Conservation (phyloP, 23 red algal genomes). For the Cyanidium caldarium region DNA sequence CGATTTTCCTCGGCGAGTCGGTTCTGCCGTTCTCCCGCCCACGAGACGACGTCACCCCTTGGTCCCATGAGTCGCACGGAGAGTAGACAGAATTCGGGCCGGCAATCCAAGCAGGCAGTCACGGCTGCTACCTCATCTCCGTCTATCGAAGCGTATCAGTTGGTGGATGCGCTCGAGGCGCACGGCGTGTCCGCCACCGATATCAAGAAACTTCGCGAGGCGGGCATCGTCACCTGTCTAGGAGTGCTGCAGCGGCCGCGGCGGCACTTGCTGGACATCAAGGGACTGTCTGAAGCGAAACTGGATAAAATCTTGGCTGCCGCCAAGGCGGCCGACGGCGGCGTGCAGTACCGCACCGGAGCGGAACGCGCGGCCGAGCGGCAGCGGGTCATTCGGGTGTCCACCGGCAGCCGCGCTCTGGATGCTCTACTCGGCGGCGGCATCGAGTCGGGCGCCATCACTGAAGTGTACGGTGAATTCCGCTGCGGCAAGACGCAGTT, state of each 20-base stretch:
- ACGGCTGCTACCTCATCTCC: too few relatives aligned
- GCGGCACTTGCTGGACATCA: slow-evolving; percentile 44
- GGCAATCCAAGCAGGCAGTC: too few relatives aligned
- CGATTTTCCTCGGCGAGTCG: too few relatives aligned
- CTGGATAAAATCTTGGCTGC: slow-evolving; percentile 78
- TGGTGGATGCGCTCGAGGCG: background rate
- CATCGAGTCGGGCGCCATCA: slow-evolving; percentile 66
- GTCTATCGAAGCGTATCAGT: background rate
- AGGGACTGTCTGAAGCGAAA: slow-evolving; percentile 84
- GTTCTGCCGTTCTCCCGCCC: too few relatives aligned
- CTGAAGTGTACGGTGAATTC: slow-evolving; percentile 87
- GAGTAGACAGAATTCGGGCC: too few relatives aligned
- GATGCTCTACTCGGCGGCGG: slow-evolving; percentile 80
- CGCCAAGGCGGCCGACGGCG: slow-evolving; percentile 26
- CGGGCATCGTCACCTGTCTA: slow-evolving; percentile 58
- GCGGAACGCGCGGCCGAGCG: slow-evolving; percentile 32
- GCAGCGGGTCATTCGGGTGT: slow-evolving; percentile 39
- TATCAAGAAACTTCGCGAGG: slow-evolving; percentile 24
- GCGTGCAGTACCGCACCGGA: slow-evolving; percentile 40
- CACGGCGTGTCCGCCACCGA: background rate
- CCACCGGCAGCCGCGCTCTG: slow-evolving; percentile 61
- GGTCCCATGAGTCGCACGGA: too few relatives aligned
- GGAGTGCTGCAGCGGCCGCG: slow-evolving; percentile 55
- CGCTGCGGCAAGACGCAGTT: slow-evolving; percentile 94
- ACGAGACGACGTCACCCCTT: too few relatives aligned